Conservation (phyloP, 257 asterid species). For the Gardenia jasminoides region DNA sequence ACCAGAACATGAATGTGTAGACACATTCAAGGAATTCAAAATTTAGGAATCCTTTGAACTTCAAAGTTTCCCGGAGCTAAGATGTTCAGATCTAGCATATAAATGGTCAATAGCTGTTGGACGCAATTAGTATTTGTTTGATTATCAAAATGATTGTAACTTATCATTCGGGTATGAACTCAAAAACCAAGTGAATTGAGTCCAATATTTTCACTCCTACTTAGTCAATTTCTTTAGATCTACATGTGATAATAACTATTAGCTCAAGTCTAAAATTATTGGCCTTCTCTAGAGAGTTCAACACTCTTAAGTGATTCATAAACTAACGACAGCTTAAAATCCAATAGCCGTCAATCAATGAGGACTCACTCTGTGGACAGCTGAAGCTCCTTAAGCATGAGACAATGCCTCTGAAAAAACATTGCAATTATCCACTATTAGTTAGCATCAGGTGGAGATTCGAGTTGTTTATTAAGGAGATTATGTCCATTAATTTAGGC, state of each 20-base stretch:
- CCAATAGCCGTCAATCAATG: neutral
- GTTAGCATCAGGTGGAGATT: no score
- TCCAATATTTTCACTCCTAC: neutral
- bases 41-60: neutral
- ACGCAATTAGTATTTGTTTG: neutral
- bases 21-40: neutral
- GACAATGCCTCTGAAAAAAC: conserved; percentile 35
- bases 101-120: neutral
- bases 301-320: neutral
- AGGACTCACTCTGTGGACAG: conserved; percentile 46
- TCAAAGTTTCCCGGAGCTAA: neutral
- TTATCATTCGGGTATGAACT: neutral
- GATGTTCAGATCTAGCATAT: neutral
- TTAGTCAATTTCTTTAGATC: neutral
- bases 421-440: neutral
- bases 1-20: neutral
- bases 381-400: conserved; percentile 38
- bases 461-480: no score
- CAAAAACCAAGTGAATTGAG: neutral
- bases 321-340: neutral
- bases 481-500: neutral
- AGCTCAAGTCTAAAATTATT: neutral
- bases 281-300: neutral
- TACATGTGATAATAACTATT: neutral
- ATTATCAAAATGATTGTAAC: neutral